Percentiles rank a stretch among this genome's conserved stretches.
phyloP scores from a whole-genome alignment of 495 filamentous ascomycete species.

The Penicillium coprophilum region DNA sequence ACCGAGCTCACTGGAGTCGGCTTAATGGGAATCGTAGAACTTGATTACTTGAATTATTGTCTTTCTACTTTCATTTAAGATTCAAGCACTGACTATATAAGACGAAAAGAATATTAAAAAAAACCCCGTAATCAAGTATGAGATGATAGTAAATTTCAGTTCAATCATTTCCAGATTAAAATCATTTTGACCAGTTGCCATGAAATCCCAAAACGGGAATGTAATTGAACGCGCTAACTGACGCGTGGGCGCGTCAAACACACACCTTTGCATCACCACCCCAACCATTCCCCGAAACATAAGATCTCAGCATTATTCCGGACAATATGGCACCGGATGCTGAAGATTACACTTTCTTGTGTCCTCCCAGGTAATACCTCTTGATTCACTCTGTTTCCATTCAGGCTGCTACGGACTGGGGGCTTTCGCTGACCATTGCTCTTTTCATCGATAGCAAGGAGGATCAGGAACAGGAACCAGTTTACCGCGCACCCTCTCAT shows the following conservation, averaged over 20 bases:
- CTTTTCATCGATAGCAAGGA: slow-evolving; percentile 32
- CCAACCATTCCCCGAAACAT: slow-evolving; percentile 9
- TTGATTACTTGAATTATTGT: neutral
- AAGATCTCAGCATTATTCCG: slow-evolving; percentile 4
- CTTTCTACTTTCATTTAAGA: neutral
- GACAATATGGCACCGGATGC: slow-evolving; percentile 29
- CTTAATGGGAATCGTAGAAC: neutral
- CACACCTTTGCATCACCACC: slow-evolving; percentile 12
- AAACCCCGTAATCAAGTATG: no score
- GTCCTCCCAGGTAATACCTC: slow-evolving; percentile 36
- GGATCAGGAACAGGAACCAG: slow-evolving; percentile 40
- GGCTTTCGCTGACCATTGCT: slow-evolving; percentile 24
- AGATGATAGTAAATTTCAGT: neutral
- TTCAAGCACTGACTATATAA: neutral
- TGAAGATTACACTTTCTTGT: slow-evolving; percentile 36
- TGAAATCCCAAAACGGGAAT: slow-evolving; percentile 28
- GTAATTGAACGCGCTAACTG: slow-evolving; percentile 32
- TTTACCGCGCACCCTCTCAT: slow-evolving; percentile 53
- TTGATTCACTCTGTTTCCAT: neutral
- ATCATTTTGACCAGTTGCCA: neutral
- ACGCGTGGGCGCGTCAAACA: slow-evolving; percentile 26
- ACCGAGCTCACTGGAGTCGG: neutral
- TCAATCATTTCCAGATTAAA: neutral
- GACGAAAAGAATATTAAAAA: neutral
- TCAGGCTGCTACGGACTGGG: neutral